Evolutionary conservation across 129 eudicot species (phyloP), one percentile per base, ranked within the genome.

Genomic region (Heracleum sosnowskyi): DNA sequence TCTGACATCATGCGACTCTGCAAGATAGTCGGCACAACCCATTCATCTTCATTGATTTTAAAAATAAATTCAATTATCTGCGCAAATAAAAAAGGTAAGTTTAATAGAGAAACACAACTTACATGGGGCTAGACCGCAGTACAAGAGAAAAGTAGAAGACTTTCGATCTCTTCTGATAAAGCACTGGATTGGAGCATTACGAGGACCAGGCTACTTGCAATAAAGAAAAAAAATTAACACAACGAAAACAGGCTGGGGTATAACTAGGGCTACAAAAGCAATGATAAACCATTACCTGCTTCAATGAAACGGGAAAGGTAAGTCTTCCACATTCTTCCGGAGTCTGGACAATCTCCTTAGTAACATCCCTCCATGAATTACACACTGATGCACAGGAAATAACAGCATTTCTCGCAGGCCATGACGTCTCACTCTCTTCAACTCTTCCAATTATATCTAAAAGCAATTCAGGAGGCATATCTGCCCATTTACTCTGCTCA

Each of bases 271-370:
- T 24, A 62, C 51, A 24, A 76, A n/a, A 76, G 44, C 66, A 75
- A 55, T 15, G 68, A 40, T 72, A 31, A 79, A 71, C 39, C 4
- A 31, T 75, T 51, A 91, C 98, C 96, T 95, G 98, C 76, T 95
- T 95, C 87, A 95, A 76, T 10, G 98, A 95, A 75, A 95, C 87
- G 15, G 98, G 98, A n/a, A 95, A 95, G 16, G 98, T 95, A 74
- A 95, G 85, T 77, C 92, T 49, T 11, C 77, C 99, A 85, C 99
- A 95, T 82, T 90, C 91, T 76, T 91, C 97, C 1, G 92, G 99
- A 57, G 97, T 90, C 88, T 89, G 89, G 24, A 95, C 99, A 80
- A 90, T 92, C 83, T 92, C 99, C 85, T 92, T 95, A 1, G 99
- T 95, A 66, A 95, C 70, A 69, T 92, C 91, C 78, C 99, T 92